Evolutionary conservation across 1,139 yeast species (phyloP), one percentile per base, ranked within the genome.

Genomic region (Candida albicans): DNA sequence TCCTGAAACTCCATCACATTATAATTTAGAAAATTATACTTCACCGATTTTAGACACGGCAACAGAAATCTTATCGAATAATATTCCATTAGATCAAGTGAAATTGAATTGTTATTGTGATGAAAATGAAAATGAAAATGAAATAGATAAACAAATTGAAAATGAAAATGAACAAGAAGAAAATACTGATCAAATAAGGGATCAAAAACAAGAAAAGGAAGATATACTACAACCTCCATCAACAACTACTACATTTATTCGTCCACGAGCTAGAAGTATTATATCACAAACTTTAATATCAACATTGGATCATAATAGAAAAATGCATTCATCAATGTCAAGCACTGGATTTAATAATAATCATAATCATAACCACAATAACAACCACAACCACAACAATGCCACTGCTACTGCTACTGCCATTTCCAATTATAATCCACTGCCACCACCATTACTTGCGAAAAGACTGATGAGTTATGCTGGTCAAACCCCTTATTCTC

Each of bases 11-110:
- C 67, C 68, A 4, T 43, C 52, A 27, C 68, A 64, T 44, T 63
- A 57, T 48, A 59, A 54, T 34, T 55, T 58, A 13, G 70, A 65
- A 41, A 65, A 66, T 45, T 65, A 53, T 40, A 55, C 63, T 13
- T 59, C 60, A 32, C 71, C 71, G 6, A 61, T 64, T 8, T 52
- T 66, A 40, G 70, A 66, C 46, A 55, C 65, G 15, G 62, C 70
- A 15, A 55, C 70, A 1, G 69, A 65, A 44, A 58, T 64, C 34
- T 45, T 64, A 24, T 52, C 57, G 28, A 57, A 65, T 42, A 49
- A 54, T n/a, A 52, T 61, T 8, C 61, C 62, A 41, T 40, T 51
- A 25, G 53, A 58, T 14, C 54, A 59, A 37, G 67, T 66, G 15
- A 57, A 61, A 35, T 53, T 65, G 41, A 64, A 64, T 40, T 65